Percentiles rank a stretch among this genome's conserved stretches.
Evolutionary conservation across 2,329 filamentous ascomycete species (phyloP).

Genomic region (Cadophora gregata): DNA sequence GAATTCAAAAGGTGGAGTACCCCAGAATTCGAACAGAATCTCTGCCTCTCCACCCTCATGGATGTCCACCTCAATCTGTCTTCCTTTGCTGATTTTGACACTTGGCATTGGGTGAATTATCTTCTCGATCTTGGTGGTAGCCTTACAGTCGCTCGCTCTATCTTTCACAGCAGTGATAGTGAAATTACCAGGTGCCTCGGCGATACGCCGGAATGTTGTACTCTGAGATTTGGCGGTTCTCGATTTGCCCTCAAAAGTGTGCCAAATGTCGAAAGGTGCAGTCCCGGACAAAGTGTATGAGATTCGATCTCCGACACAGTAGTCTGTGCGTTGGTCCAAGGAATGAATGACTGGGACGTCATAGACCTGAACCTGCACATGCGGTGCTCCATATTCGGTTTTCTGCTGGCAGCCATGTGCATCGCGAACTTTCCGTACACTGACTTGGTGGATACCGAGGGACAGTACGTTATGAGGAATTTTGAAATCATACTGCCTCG

Average conservation of each 20-base stretch:
- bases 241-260: constrained; percentile 80
- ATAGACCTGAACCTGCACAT: constrained; percentile 89
- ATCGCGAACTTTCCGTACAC: constrained; percentile 89
- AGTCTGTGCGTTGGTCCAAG: constrained; percentile 82
- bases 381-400: constrained; percentile 71
- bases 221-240: constrained; percentile 80
- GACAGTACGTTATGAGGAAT: constrained; percentile 86
- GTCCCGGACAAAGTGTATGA: constrained; percentile 90
- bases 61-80: constrained; percentile 83
- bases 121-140: constrained; percentile 78
- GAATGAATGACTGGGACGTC: constrained; percentile 91
- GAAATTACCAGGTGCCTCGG: constrained; percentile 89
- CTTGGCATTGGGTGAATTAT: constrained; percentile 90
- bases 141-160: constrained; percentile 85
- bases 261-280: constrained; percentile 90
- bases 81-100: constrained; percentile 86
- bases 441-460: constrained; percentile 86
- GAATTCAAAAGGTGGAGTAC: constrained; percentile 95
- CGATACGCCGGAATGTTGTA: constrained; percentile 90
- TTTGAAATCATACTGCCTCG: constrained; percentile 76
- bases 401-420: constrained; percentile 84
- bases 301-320: constrained; percentile 94
- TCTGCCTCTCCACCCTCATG: constrained; percentile 96
- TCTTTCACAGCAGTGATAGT: constrained; percentile 87
- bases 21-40: constrained; percentile 93